Evolutionary conservation across 1,284 basidiomycete genomes (phyloP).

Genomic region (Cutaneotrichosporon sp.): DNA sequence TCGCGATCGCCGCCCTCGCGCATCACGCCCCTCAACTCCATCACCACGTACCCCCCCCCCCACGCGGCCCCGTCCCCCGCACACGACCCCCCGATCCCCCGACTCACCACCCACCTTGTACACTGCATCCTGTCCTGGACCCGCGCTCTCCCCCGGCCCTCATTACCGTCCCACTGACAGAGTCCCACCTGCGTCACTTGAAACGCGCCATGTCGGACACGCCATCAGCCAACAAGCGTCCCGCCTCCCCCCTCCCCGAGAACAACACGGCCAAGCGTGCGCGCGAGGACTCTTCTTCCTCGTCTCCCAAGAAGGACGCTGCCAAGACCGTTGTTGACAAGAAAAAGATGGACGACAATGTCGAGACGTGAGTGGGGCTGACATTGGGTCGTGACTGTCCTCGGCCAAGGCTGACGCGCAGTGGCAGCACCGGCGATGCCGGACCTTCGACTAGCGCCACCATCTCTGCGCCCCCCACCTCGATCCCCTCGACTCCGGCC

Average conservation of each 20-base stretch:
- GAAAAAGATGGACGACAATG: conserved; percentile 46
- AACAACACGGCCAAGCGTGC: conserved; percentile 32
- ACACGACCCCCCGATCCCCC: neutral
- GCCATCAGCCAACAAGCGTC: conserved; percentile 36
- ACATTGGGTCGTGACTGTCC: neutral
- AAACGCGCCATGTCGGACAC: conserved; percentile 28
- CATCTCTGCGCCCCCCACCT: conserved; percentile 32
- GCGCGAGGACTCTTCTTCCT: conserved; percentile 27
- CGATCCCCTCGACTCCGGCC: conserved; percentile 40
- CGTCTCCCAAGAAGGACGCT: conserved; percentile 16
- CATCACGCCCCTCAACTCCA: neutral
- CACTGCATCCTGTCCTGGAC: neutral
- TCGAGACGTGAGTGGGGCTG: conserved; percentile 39
- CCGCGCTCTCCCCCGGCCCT: neutral
- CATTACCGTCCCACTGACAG: conserved; percentile 11
- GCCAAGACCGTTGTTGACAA: conserved; percentile 7
- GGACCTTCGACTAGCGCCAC: conserved; percentile 32
- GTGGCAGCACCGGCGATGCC: conserved; percentile 28
- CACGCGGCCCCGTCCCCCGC: neutral
- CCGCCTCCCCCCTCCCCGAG: conserved; percentile 37
- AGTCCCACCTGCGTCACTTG: conserved; percentile 7
- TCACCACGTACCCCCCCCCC: neutral
- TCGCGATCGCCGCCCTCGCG: neutral
- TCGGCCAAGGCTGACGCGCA: neutral
- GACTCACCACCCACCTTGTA: neutral